Evolutionary conservation across 345 rosid species (phyloP).

Genomic region (Arabidopsis arenosa): DNA sequence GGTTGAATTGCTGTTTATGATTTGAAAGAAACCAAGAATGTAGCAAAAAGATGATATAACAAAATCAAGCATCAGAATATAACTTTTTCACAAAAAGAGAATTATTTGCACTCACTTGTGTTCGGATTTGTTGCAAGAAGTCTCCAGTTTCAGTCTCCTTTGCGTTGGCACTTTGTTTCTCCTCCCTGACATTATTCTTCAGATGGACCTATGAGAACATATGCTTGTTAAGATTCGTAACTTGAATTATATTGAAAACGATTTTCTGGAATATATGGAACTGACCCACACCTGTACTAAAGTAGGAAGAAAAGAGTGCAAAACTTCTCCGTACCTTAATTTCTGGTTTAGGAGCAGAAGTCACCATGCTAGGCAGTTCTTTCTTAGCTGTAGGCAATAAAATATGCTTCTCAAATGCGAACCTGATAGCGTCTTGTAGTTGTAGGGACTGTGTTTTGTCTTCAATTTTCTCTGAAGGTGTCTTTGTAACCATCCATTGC

Average conservation of each 20-base stretch:
- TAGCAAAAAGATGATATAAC: not conserved
- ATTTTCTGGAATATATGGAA: conserved; percentile 21
- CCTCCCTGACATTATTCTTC: conserved; percentile 55
- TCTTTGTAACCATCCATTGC: conserved; percentile 66
- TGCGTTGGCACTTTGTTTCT: conserved; percentile 46
- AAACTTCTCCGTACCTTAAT: conserved; percentile 53
- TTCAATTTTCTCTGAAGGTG: conserved; percentile 46
- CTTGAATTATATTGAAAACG: conserved; percentile 18
- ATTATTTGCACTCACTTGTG: conserved; percentile 66
- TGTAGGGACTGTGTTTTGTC: conserved; percentile 44
- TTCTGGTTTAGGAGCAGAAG: conserved; percentile 45
- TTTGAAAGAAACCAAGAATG: conserved; percentile 21
- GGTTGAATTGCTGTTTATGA: conserved; percentile 67
- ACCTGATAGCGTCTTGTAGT: conserved; percentile 44
- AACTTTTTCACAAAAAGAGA: not conserved
- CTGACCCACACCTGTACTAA: conserved; percentile 15
- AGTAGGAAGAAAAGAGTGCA: not conserved
- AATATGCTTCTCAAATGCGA: conserved; percentile 48
- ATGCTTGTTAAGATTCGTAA: conserved; percentile 28
- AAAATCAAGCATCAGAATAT: conserved; percentile 33
- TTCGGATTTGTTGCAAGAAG: conserved; percentile 81
- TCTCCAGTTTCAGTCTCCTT: conserved; percentile 73
- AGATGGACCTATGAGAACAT: conserved; percentile 49
- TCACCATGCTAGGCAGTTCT: conserved; percentile 46
- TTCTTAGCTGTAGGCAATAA: conserved; percentile 46